Conservation (phyloP, 2,329 filamentous ascomycete species). For the Emydomyces testavorans region DNA sequence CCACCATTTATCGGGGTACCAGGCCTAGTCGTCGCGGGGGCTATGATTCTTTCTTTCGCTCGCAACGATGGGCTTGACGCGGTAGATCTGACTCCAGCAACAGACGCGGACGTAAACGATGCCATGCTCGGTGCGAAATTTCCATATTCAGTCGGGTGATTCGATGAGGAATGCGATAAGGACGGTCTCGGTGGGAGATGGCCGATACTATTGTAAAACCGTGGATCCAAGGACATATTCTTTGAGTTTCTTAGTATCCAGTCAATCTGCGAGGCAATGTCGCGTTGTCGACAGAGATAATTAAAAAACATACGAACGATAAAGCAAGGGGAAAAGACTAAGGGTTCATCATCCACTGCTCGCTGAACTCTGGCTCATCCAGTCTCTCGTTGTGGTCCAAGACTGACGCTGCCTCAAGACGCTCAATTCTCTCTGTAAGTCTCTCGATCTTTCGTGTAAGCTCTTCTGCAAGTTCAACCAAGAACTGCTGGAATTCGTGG, state of each 20-base stretch:
- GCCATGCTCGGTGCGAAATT: constrained; percentile 30
- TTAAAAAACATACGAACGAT: constrained; percentile 28
- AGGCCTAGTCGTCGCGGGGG: constrained; percentile 38
- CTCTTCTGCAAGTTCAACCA: too few species aligned
- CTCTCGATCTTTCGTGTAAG: neutral
- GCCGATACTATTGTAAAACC: constrained; percentile 26
- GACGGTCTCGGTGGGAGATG: constrained; percentile 11
- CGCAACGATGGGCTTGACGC: constrained; percentile 70
- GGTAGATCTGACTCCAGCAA: constrained; percentile 42
- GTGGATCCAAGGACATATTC: constrained; percentile 34
- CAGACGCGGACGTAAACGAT: constrained; percentile 28
- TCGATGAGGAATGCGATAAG: constrained; percentile 10
- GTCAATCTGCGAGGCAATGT: constrained; percentile 30
- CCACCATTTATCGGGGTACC: constrained; percentile 34
- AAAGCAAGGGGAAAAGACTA: constrained; percentile 1
- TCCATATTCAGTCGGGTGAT: constrained; percentile 19
- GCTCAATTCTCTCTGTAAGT: neutral
- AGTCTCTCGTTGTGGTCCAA: neutral
- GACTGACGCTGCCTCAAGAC: neutral
- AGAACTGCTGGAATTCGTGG: neutral
- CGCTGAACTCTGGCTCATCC: neutral
- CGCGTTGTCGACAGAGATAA: constrained; percentile 30
- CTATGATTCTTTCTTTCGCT: constrained; percentile 56
- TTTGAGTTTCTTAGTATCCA: constrained; percentile 30
- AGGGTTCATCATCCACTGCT: constrained; percentile 9